Evolutionary conservation across 495 filamentous ascomycete species (phyloP).

Genomic region (Podospora pseudopauciseta): DNA sequence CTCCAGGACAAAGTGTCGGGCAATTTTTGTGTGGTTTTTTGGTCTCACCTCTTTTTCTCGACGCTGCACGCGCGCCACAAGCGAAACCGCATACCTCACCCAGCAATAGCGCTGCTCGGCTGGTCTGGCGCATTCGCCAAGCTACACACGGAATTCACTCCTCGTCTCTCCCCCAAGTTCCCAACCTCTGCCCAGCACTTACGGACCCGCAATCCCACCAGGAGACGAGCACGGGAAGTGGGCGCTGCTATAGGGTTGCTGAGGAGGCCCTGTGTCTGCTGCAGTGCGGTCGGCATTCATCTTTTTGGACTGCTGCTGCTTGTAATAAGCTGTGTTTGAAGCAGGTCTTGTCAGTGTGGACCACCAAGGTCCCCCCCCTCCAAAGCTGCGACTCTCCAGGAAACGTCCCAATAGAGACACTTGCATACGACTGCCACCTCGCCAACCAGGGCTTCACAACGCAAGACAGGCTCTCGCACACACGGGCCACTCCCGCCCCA

Average conservation of each 20-base stretch:
- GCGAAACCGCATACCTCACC: background rate
- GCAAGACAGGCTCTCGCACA: constrained; percentile 12
- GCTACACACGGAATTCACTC: background rate
- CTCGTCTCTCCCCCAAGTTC: constrained; percentile 4
- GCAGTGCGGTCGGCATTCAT: background rate
- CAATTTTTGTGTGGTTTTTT: background rate
- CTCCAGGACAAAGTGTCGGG: background rate
- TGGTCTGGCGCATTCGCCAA: constrained; percentile 5
- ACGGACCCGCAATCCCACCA: constrained; percentile 5
- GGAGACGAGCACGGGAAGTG: background rate
- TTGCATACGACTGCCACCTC: constrained; percentile 39
- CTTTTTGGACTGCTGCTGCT: constrained; percentile 1
- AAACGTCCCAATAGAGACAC: constrained; percentile 31
- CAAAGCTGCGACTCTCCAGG: constrained; percentile 16
- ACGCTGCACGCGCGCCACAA: constrained; percentile 1
- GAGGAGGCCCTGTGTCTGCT: background rate
- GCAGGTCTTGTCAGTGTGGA: constrained; percentile 14
- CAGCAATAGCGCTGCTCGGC: constrained; percentile 2
- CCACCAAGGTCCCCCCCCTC: constrained; percentile 17
- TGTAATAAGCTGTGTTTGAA: background rate
- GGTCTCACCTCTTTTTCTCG: background rate
- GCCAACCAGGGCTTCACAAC: constrained; percentile 26
- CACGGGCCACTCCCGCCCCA: constrained; percentile 34
- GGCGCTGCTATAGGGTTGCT: background rate
- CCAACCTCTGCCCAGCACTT: constrained; percentile 9